A percentile compares a stretch with the other conserved stretches of the same genome.
phyloP scores from a whole-genome alignment of 2,329 filamentous ascomycete species.

The Fusarium sororula region DNA sequence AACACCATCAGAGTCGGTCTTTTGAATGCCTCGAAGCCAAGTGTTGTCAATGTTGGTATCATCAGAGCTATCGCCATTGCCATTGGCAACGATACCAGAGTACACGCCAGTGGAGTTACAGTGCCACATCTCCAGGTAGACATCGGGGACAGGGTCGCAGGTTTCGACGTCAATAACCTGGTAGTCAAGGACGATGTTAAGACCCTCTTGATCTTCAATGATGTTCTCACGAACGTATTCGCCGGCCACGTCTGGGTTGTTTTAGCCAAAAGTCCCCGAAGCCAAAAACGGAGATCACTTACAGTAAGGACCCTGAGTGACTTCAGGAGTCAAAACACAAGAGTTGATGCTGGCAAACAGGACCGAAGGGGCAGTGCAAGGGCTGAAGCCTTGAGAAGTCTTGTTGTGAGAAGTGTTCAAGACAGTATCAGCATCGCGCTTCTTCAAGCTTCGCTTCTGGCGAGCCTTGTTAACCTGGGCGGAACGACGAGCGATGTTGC shows the following conservation, averaged over 20 bases:
- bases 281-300: background rate
- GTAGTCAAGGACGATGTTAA: slow-evolving; percentile 54
- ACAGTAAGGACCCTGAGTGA: slow-evolving; percentile 60
- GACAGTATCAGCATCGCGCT: slow-evolving; percentile 46
- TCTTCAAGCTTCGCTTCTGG: slow-evolving; percentile 46
- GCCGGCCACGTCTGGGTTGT: slow-evolving; percentile 41
- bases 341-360: slow-evolving; percentile 53
- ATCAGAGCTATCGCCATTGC: slow-evolving; percentile 56
- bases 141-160: slow-evolving; percentile 52
- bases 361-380: slow-evolving; percentile 43
- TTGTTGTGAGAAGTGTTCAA: slow-evolving; percentile 51
- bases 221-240: slow-evolving; percentile 50
- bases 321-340: slow-evolving; percentile 60
- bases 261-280: background rate
- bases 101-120: slow-evolving; percentile 60
- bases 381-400: slow-evolving; percentile 46
- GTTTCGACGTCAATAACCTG: slow-evolving; percentile 56
- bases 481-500: slow-evolving; percentile 56
- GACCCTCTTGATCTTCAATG: slow-evolving; percentile 52
- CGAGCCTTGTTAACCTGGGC: slow-evolving; percentile 54
- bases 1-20: slow-evolving; percentile 54
- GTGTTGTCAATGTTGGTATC: slow-evolving; percentile 45
- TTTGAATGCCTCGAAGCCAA: slow-evolving; percentile 51
- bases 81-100: slow-evolving; percentile 50
- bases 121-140: slow-evolving; percentile 58